Percentiles rank a stretch among this genome's conserved stretches.
These are phyloP conservation scores for Strobilomyces dryophilus DNA, from an alignment of 768 basidiomycete genomes.

Conservation along the genomic window DNA sequence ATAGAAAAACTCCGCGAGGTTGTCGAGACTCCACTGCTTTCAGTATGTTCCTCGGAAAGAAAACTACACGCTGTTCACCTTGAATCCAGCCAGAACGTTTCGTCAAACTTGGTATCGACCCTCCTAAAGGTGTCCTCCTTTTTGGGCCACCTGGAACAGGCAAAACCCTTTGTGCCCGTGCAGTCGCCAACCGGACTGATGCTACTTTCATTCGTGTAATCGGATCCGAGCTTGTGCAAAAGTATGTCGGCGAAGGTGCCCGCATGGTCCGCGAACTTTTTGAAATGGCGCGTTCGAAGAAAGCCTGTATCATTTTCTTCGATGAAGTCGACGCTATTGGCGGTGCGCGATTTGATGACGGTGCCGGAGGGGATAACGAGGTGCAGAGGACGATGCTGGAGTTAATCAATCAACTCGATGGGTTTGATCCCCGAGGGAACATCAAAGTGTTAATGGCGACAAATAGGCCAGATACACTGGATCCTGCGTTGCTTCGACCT, in stretches of 20 bases:
- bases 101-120: constrained; percentile 97
- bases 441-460: constrained; percentile 99
- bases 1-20: constrained; percentile 99
- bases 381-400: constrained; percentile 99
- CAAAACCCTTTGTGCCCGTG: constrained; percentile 96
- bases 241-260: constrained; percentile 98
- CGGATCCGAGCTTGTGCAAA: constrained; percentile 98
- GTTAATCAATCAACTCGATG: constrained; percentile 96
- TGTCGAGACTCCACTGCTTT: constrained; percentile 92
- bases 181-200: constrained; percentile 97
- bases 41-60: constrained; percentile 48
- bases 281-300: constrained; percentile 98
- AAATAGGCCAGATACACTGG: constrained; percentile 97
- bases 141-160: constrained; percentile 98
- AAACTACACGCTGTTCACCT: constrained; percentile 13
- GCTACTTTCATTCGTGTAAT: constrained; percentile 99
- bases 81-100: constrained; percentile 91
- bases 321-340: constrained; percentile 99
- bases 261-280: constrained; percentile 98
- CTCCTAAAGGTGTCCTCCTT: constrained; percentile 94
- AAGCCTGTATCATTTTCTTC: constrained; percentile 99
- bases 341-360: constrained; percentile 97
- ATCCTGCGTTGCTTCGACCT: constrained; percentile 93
- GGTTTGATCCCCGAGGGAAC: constrained; percentile 98
- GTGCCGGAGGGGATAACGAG: constrained; percentile 98